Evolutionary conservation across 1,284 basidiomycete genomes (phyloP), one percentile per base, ranked within the genome.

Genomic region (Trichosporon ovoides): DNA sequence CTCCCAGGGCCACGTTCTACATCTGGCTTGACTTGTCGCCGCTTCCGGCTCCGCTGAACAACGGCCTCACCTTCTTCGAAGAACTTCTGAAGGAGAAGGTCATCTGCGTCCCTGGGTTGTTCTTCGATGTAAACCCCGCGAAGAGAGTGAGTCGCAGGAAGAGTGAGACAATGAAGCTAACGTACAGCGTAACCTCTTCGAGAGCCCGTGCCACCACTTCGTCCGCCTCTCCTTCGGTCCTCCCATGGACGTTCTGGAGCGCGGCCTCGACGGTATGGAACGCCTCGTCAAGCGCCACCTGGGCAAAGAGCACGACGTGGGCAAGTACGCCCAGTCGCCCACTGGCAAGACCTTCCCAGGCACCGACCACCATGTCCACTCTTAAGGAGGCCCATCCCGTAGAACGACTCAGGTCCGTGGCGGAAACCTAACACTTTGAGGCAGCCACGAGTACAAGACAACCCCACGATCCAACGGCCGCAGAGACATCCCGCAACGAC

Each of bases 51-150:
- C 93, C 91, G 7, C 77, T 96, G 43, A 91, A 92, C 79, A 90
- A 89, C 66, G 93, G 93, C 20, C 78, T 96, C 68, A 87, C 88
- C 31, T 95, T 97, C 84, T 96, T 96, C 71, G 93, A 97, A 72
- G 93, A 96, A 77, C 80, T 91, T 36, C 82, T 97, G 43, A 94
- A 92, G 65, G 70, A 73, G 57, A 77, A 77, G 57, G 73, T 72
- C 13, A 81, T 80, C 49, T 75, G 77, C 48, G 77, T 79, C 1
- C 76, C 78, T n/a, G 80, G 80, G 5, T 72, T 94, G 63, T 93
- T 93, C 81, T 95, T 95, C 58, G 91, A 94, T 71, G 83, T 88
- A 67, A 87, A 93, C 76, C 90, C 91, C 16, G 70, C 88, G 16
- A 68, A 91, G 70, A 81, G 88, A 66, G 57, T 58, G 31, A 37